phyloP scores from a whole-genome alignment of 352 stramenopile species.

The Phytopythium vexans region DNA sequence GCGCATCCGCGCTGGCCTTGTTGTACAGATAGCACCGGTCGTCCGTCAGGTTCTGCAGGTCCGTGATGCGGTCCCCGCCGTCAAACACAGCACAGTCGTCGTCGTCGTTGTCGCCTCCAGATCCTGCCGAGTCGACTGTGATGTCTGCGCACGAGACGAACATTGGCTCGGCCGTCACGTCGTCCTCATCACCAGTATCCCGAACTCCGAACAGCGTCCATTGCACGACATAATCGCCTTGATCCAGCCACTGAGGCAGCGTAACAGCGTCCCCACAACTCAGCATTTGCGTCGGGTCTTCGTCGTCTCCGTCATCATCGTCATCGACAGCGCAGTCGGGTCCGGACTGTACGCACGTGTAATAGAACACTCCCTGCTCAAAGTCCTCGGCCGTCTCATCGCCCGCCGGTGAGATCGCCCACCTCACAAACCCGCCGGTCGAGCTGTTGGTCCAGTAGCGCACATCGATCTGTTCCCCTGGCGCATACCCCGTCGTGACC shows the following conservation, averaged over 20 bases:
- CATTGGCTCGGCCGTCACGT: constrained; percentile 33
- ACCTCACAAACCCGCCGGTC: constrained; percentile 53
- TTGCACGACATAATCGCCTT: constrained; percentile 56
- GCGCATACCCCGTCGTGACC: constrained; percentile 29
- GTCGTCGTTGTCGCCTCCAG: constrained; percentile 15
- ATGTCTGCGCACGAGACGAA: constrained; percentile 58
- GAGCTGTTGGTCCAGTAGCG: constrained; percentile 51
- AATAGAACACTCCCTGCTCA: constrained; percentile 49
- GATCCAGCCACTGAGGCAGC: constrained; percentile 36
- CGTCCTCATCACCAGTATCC: constrained; percentile 27
- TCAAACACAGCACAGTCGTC: constrained; percentile 39
- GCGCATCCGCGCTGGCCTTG: constrained; percentile 37
- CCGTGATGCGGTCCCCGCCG: constrained; percentile 48
- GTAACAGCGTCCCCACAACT: constrained; percentile 41
- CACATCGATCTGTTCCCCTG: constrained; percentile 43
- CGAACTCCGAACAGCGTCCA: constrained; percentile 46
- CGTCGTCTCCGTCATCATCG: constrained; percentile 31
- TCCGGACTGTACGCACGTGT: constrained; percentile 48
- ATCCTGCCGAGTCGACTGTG: constrained; percentile 23
- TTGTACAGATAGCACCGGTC: constrained; percentile 59
- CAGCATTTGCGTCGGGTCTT: constrained; percentile 21
- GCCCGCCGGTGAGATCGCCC: constrained; percentile 28
- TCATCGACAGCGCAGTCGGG: constrained; percentile 31
- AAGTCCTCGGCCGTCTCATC: constrained; percentile 33
- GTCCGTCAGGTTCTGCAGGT: constrained; percentile 26